Evolutionary conservation across 1,139 yeast genomes (phyloP), one percentile per base, ranked within the genome.

Genomic region (Debaryomyces fabryi): DNA sequence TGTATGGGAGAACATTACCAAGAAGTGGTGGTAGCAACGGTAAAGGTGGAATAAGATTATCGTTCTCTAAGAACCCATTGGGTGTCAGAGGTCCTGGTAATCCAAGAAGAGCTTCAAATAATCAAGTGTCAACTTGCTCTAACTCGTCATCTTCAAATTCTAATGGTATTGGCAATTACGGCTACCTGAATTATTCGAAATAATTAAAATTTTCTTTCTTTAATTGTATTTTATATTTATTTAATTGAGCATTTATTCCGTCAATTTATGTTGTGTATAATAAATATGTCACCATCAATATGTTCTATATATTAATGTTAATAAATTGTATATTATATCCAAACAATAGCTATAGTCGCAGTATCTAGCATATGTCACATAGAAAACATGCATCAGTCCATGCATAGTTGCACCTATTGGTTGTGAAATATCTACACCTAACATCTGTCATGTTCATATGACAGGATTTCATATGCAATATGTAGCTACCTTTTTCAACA

Each of bases 61-160:
- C 96, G 47, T 93, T 91, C 62, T 89, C 97, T 39, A 93, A 93
- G 71, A 93, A 93, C 66, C 99, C 99, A 18, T 79, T 93, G 58
- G 99, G 99, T 39, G 99, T 93, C 5, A 82, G 98, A 57, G 95
- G 96, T 4, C 85, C 81, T 27, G 76, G 77, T 23, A 72, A 72
- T 53, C 76, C 78, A 37, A 67, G 80, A 59, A 68, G 81, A 57
- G 58, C 75, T 6, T 68, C 76, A 38, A 59, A 74, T 18, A 71
- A 72, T 49, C 75, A 67, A 49, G 64, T 65, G 15, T 52, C 59
- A 37, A 55, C 58, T 27, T 27, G 46, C 21, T 33, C 50, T 16
- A 39, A 40, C 12, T 27, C 48, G 16, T 42, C 49, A 20, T 32
- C 39, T 30, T 51, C 50, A 35, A 44, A 49, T 44, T 39, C 52